Percentiles rank a stretch among this genome's conserved stretches.
These are phyloP conservation scores for Phaffia rhodozyma DNA, from an alignment of 1,284 basidiomycete genomes.

Conservation along the genomic window DNA sequence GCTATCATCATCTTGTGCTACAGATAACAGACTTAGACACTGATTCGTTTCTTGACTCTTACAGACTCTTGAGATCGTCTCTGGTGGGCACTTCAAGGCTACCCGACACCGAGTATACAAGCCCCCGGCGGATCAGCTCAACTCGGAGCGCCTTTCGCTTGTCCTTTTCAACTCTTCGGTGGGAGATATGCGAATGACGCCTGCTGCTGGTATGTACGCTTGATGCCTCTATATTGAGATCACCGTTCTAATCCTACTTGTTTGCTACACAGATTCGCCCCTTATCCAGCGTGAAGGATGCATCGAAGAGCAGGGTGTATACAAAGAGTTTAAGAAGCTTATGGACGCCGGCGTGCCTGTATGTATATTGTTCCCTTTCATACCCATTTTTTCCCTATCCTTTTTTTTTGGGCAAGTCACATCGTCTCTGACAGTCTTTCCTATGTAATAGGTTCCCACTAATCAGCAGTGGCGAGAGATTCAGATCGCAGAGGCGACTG, in stretches of 20 bases:
- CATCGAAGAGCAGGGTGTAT: constrained; percentile 28
- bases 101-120: constrained; percentile 37
- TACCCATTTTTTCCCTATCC: not conserved
- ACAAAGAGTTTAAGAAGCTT: constrained; percentile 28
- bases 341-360: constrained; percentile 26
- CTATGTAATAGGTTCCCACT: constrained; percentile 22
- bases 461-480: constrained; percentile 30
- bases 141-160: constrained; percentile 33
- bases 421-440: not conserved
- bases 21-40: no score
- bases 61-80: constrained; percentile 27
- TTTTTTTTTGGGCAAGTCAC: not conserved
- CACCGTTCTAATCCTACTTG: not conserved
- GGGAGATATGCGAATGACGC: constrained; percentile 31
- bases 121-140: constrained; percentile 35
- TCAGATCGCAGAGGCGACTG: constrained; percentile 28
- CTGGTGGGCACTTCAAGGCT: constrained; percentile 31
- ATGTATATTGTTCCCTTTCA: constrained; percentile 4
- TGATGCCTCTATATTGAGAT: not conserved
- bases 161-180: constrained; percentile 37
- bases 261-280: constrained; percentile 20
- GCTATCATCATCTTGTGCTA: not conserved
- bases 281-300: constrained; percentile 30
- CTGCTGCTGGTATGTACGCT: constrained; percentile 22
- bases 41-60: not conserved